Evolutionary conservation across 345 rosid species (phyloP), one percentile per base, ranked within the genome.

Genomic region (Gynandropsis gynandra): DNA sequence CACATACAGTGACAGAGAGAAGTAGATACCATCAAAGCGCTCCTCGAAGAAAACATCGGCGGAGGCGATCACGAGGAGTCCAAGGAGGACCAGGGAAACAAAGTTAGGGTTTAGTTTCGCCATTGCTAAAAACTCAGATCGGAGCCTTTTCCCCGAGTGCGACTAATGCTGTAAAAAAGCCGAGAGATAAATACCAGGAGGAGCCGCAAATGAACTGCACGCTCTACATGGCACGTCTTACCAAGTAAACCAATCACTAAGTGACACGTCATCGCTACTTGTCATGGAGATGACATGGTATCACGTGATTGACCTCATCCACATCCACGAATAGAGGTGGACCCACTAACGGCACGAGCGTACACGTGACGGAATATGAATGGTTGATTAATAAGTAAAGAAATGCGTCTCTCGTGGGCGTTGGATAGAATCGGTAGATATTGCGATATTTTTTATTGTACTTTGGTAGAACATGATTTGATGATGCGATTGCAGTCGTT

Each of bases 41-140:
- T 85, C 95, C 54, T 85, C 95, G 61, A 85, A 85, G 78, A 77
- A 71, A 41, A 82, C 81, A 29, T 64, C 49, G 4, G 89, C 81
- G 6, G 76, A 74, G 27, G 80, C 74, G 54, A 76, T 17, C n/a
- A 68, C 69, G 0, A 69, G 47, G n/a, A 77, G 54, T 5, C 70
- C 14, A 41, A 73, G 20, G 4, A 78, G 47, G 1, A 66, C 10
- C 3, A 66, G 41, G 13, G 54, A 56, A 16, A 62, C 21, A 32
- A 52, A 17, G 10, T 3, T 64, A 61, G 72, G 71, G 69, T 49
- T 59, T 50, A 32, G 38, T 29, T 60, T 43, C 54, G 79, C 71
- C 73, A 70, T 70, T 47, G 64, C 65, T 48, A n/a, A 18, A 19
- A 36, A 24, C 40, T 36, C 40, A 36, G 40, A 36, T 36, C 40